phyloP scores from a whole-genome alignment of 2,329 filamentous ascomycete species.

The Monosporascus sp. region DNA sequence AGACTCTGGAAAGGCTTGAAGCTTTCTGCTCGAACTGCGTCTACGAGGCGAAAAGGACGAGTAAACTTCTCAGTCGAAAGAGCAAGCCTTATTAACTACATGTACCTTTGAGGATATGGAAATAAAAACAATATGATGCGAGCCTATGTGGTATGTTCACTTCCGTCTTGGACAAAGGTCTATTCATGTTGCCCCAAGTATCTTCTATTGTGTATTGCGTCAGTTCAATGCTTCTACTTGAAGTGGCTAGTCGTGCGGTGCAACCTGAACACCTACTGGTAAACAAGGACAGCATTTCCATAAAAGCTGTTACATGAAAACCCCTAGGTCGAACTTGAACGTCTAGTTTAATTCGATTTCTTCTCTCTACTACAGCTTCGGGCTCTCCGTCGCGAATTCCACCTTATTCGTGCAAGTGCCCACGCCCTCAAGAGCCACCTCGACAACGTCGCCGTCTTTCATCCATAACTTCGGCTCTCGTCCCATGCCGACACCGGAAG shows the following conservation, averaged over 20 bases:
- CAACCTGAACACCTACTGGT: no score
- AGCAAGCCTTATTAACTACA: background rate
- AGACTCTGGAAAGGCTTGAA: background rate
- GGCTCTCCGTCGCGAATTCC: constrained; percentile 33
- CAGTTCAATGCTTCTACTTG: no score
- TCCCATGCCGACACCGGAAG: constrained; percentile 67
- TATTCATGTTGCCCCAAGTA: no score
- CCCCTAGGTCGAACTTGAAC: background rate
- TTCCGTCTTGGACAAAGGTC: no score
- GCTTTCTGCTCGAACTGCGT: background rate
- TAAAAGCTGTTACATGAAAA: background rate
- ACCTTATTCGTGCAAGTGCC: constrained; percentile 54
- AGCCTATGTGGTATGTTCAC: no score
- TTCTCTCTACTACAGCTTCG: constrained; percentile 26
- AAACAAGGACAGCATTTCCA: background rate
- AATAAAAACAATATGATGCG: no score
- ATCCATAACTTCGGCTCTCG: constrained; percentile 62
- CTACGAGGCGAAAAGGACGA: background rate
- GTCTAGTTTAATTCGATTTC: background rate
- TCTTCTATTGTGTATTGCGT: no score
- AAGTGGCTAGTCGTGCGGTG: no score
- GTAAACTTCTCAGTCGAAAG: background rate
- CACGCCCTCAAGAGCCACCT: constrained; percentile 62
- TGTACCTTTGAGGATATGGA: no score
- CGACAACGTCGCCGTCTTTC: constrained; percentile 64